Evolutionary conservation across 352 stramenopile species (phyloP).

Genomic region (Thalassiosira hispida): DNA sequence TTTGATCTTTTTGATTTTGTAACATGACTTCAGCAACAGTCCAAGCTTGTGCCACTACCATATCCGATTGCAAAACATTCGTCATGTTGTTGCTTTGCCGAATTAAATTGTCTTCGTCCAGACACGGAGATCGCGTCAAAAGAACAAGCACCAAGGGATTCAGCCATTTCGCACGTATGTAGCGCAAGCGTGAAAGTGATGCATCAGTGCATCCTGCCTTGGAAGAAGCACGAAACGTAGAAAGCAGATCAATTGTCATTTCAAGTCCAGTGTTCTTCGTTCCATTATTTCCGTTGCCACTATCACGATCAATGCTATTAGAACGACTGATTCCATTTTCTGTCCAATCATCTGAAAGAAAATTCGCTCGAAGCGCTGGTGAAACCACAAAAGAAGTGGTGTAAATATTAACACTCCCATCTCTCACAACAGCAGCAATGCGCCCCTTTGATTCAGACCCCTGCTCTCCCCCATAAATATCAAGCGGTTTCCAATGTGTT

Average conservation of each 20-base stretch:
- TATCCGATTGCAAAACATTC: conserved; percentile 19
- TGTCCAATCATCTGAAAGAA: not conserved
- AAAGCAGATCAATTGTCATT: conserved; percentile 25
- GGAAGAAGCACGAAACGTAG: conserved; percentile 22
- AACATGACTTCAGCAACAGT: conserved; percentile 22
- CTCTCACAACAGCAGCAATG: conserved; percentile 30
- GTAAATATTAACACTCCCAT: conserved; percentile 51
- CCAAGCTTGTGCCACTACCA: conserved; percentile 52
- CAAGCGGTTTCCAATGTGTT: conserved; percentile 47
- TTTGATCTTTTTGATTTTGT: conserved; percentile 1
- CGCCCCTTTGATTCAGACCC: conserved; percentile 45
- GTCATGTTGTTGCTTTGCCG: not conserved
- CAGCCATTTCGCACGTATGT: conserved; percentile 50
- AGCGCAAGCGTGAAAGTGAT: conserved; percentile 15
- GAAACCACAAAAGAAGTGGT: conserved; percentile 28
- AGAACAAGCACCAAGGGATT: conserved; percentile 32
- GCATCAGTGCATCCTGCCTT: not conserved
- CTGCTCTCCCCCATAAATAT: conserved; percentile 53
- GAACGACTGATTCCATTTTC: not conserved
- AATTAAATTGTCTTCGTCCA: conserved; percentile 28
- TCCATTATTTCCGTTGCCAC: conserved; percentile 5
- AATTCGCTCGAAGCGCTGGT: not conserved
- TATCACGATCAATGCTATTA: conserved; percentile 10
- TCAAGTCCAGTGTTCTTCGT: conserved; percentile 22
- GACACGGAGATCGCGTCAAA: conserved; percentile 45